These are phyloP conservation scores for Nakaseomyces delphensis DNA, from an alignment of 1,139 yeast species.

Conservation along the genomic window DNA sequence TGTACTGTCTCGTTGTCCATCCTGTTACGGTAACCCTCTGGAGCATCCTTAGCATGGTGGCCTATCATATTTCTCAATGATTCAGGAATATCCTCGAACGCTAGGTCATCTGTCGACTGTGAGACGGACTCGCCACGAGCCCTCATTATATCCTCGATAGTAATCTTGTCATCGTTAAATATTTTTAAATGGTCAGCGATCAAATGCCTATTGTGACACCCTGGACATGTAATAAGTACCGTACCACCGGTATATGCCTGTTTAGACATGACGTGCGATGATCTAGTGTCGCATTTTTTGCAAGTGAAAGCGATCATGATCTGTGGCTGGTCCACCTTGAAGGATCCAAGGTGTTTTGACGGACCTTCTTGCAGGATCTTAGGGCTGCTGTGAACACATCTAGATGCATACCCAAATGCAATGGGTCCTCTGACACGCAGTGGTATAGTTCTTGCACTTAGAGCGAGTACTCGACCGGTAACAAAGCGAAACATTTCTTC, in stretches of 20 bases:
- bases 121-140: constrained; percentile 70
- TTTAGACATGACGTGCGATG: constrained; percentile 80
- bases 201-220: constrained; percentile 78
- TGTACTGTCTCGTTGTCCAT: constrained; percentile 18
- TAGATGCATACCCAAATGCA: no score
- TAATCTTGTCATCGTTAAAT: constrained; percentile 61
- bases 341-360: constrained; percentile 1
- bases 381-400: neutral
- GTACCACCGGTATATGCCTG: constrained; percentile 87
- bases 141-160: constrained; percentile 68
- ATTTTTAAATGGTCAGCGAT: constrained; percentile 89
- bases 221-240: constrained; percentile 85
- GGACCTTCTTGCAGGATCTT: neutral
- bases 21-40: constrained; percentile 30
- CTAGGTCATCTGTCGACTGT: constrained; percentile 52
- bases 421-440: no score
- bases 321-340: constrained; percentile 57
- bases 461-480: no score
- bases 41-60: constrained; percentile 59
- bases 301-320: constrained; percentile 89
- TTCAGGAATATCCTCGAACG: constrained; percentile 67
- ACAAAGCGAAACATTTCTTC: no score
- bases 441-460: no score
- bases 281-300: constrained; percentile 74
- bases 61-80: constrained; percentile 47